phyloP scores from a whole-genome alignment of 2,329 filamentous ascomycete species.

The Leptosphaerulina australis region DNA sequence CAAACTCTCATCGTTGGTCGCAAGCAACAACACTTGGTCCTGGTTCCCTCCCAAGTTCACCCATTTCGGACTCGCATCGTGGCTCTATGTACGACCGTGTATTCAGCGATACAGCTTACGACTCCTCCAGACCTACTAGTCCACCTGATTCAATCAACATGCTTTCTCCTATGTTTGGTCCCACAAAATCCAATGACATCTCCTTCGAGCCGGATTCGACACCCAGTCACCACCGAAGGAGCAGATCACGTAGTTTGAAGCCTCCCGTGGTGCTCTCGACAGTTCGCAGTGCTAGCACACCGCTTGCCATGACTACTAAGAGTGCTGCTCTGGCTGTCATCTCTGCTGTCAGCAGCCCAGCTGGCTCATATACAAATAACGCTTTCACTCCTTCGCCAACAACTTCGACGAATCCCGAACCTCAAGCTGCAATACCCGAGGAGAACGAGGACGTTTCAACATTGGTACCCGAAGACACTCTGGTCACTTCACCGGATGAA shows the following conservation, averaged over 20 bases:
- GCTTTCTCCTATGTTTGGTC: conserved; percentile 65
- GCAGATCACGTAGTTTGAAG: conserved; percentile 38
- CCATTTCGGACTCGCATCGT: conserved; percentile 71
- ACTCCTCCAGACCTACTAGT: conserved; percentile 77
- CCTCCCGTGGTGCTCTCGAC: conserved; percentile 37
- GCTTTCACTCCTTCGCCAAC: conserved; percentile 35
- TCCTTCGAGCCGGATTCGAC: conserved; percentile 24
- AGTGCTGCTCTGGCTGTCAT: conserved; percentile 43
- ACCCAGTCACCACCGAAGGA: conserved; percentile 26
- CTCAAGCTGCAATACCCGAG: conserved; percentile 44
- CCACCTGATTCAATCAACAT: conserved; percentile 71
- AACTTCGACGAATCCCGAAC: conserved; percentile 29
- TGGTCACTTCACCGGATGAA: conserved; percentile 31
- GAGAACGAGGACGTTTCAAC: conserved; percentile 40
- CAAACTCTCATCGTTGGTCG: conserved; percentile 66
- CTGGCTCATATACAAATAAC: conserved; percentile 40
- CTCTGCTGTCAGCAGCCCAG: conserved; percentile 42
- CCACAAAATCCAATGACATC: conserved; percentile 32
- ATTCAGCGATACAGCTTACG: conserved; percentile 62
- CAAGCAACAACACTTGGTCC: conserved; percentile 67
- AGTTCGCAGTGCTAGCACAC: conserved; percentile 43
- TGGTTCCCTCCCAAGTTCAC: conserved; percentile 82
- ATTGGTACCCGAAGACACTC: conserved; percentile 19
- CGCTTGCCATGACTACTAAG: conserved; percentile 42
- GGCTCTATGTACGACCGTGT: conserved; percentile 79